Conservation (phyloP, 2,329 filamentous ascomycete species). For the Penicillium rolfsii region DNA sequence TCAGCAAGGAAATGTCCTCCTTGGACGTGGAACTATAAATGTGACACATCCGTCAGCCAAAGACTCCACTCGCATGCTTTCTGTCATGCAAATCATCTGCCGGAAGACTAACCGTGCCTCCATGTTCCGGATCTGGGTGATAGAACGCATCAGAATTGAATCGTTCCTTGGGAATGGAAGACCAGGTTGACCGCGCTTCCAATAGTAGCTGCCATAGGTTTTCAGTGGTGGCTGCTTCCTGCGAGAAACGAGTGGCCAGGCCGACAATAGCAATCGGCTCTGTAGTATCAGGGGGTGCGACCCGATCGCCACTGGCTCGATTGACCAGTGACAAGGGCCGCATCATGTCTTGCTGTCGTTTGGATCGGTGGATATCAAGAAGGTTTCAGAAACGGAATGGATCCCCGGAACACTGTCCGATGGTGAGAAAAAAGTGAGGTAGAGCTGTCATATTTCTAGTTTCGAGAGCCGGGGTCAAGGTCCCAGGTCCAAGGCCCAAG, state of each 20-base stretch:
- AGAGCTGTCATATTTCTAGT: conserved; percentile 14
- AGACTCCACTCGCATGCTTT: not conserved
- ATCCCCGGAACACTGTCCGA: not conserved
- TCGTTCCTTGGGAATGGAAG: conserved; percentile 42
- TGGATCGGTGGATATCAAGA: conserved; percentile 2
- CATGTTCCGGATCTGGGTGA: conserved; percentile 44
- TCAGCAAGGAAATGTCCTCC: conserved; percentile 37
- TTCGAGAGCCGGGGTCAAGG: not conserved
- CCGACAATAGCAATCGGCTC: conserved; percentile 45
- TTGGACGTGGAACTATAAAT: conserved; percentile 25
- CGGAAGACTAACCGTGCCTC: conserved; percentile 33
- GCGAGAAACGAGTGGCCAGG: conserved; percentile 35
- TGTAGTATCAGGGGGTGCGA: conserved; percentile 11
- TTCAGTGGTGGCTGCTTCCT: conserved; percentile 38
- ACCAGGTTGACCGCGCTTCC: conserved; percentile 34
- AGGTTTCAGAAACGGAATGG: conserved; percentile 1
- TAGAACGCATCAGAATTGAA: conserved; percentile 42
- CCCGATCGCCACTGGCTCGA: not conserved
- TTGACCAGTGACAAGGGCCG: conserved; percentile 11
- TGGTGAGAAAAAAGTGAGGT: conserved; percentile 2
- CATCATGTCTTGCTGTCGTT: conserved; percentile 12
- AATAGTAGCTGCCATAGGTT: conserved; percentile 41
- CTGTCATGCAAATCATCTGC: not conserved
- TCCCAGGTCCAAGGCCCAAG: not conserved
- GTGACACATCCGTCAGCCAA: not conserved